These are phyloP conservation scores for Botrytis galanthina DNA, from an alignment of 2,329 filamentous ascomycete genomes.

Conservation along the genomic window DNA sequence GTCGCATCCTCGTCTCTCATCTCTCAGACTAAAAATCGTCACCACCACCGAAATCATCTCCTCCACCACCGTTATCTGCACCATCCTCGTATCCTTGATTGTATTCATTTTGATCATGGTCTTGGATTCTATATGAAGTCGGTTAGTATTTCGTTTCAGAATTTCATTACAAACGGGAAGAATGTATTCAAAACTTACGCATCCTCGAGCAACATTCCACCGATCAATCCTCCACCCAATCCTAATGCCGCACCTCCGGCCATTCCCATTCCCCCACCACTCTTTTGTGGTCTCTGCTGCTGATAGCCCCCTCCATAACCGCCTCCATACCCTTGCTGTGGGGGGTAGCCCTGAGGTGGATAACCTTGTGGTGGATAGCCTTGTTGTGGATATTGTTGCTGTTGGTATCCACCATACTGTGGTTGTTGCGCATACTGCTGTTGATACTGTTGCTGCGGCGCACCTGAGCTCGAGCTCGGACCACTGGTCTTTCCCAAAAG, in stretches of 20 bases:
- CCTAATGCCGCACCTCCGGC: conserved; percentile 74
- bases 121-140: conserved; percentile 47
- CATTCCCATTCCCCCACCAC: conserved; percentile 58
- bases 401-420: conserved; percentile 22
- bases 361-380: conserved; percentile 40
- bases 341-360: conserved; percentile 36
- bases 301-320: conserved; percentile 35
- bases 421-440: conserved; percentile 17
- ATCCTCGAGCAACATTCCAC: conserved; percentile 69
- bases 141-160: background rate
- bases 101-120: conserved; percentile 59
- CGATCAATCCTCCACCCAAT: conserved; percentile 76
- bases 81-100: conserved; percentile 45
- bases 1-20: conserved; percentile 43
- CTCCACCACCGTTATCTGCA: conserved; percentile 28
- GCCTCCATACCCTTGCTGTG: conserved; percentile 37
- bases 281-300: conserved; percentile 44
- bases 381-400: conserved; percentile 41
- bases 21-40: conserved; percentile 30
- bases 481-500: conserved; percentile 42
- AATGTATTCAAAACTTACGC: conserved; percentile 40
- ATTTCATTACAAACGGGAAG: background rate
- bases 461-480: conserved; percentile 15
- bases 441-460: conserved; percentile 37
- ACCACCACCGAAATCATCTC: conserved; percentile 24